These are phyloP conservation scores for Prunus mongolica DNA, from an alignment of 306 rosid species.

Conservation along the genomic window DNA sequence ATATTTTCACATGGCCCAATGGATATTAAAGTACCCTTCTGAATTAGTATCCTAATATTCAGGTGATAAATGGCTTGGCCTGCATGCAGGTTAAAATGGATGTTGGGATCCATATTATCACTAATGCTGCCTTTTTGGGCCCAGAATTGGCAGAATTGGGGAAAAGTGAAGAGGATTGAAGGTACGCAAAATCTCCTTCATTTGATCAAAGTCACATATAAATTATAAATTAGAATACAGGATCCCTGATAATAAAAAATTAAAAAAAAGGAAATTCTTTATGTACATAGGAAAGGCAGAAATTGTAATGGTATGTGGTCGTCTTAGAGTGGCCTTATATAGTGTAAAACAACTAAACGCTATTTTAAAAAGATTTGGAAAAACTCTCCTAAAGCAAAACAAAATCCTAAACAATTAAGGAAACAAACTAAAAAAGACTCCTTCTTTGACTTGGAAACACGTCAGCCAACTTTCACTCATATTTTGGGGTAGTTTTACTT, in stretches of 20 bases:
- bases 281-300: slow-evolving; percentile 43
- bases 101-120: slow-evolving; percentile 23
- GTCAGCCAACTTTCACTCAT: too few species aligned
- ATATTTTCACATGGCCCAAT: too few species aligned
- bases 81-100: slow-evolving; percentile 31
- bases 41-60: too few species aligned
- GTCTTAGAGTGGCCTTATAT: too few species aligned
- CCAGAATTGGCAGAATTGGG: slow-evolving; percentile 2
- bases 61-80: not conserved
- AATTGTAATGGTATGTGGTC: slow-evolving; percentile 17
- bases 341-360: too few species aligned
- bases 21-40: too few species aligned
- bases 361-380: too few species aligned
- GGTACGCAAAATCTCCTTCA: not conserved
- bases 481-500: too few species aligned
- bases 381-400: too few species aligned
- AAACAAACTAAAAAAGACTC: too few species aligned
- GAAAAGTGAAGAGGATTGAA: slow-evolving; percentile 14
- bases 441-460: too few species aligned
- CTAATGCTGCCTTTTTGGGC: slow-evolving; percentile 10
- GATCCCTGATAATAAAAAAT: not conserved
- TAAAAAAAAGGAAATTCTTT: not conserved
- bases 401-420: too few species aligned
- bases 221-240: not conserved
- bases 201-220: not conserved